Percentiles rank a stretch among this genome's conserved stretches.
Conservation (phyloP, 176 grass and related monocot species). For the Themeda triandra region DNA sequence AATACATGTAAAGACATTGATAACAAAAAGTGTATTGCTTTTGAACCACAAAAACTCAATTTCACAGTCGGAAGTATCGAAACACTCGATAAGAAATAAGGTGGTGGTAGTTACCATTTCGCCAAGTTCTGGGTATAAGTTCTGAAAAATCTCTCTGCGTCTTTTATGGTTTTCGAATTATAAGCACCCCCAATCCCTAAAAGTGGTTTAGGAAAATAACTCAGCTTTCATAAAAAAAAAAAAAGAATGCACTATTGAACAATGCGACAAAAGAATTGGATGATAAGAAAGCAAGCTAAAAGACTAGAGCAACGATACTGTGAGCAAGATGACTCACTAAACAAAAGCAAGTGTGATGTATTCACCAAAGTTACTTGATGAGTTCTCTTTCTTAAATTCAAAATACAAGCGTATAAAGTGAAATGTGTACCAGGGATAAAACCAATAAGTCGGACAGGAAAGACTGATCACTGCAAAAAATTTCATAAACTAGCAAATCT, state of each 20-base stretch:
- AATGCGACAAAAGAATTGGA: conserved; percentile 11
- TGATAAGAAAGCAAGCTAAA: background rate
- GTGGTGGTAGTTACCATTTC: conserved; percentile 42
- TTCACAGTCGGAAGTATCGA: conserved; percentile 1
- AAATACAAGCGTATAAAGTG: background rate
- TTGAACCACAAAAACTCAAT: background rate
- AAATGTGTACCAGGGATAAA: background rate
- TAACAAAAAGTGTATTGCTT: background rate
- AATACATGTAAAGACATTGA: too few species aligned
- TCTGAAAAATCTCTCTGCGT: conserved; percentile 64
- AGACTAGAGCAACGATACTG: background rate
- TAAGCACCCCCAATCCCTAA: conserved; percentile 74
- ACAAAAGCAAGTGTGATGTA: conserved; percentile 4
- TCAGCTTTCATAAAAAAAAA: conserved; percentile 10
- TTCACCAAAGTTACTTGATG: background rate
- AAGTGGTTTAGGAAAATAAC: conserved; percentile 12
- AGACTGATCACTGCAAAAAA: background rate
- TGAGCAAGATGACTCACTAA: conserved; percentile 1
- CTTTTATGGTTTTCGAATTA: conserved; percentile 81
- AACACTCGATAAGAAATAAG: background rate
- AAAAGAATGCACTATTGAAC: conserved; percentile 1
- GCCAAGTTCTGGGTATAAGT: conserved; percentile 46
- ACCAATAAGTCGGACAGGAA: background rate
- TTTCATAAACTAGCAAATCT: background rate
- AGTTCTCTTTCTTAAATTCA: background rate